Percentiles rank a stretch among this genome's conserved stretches.
Conservation (phyloP, 805 yeast genomes). For the Helenozyma baotianmanensis region DNA sequence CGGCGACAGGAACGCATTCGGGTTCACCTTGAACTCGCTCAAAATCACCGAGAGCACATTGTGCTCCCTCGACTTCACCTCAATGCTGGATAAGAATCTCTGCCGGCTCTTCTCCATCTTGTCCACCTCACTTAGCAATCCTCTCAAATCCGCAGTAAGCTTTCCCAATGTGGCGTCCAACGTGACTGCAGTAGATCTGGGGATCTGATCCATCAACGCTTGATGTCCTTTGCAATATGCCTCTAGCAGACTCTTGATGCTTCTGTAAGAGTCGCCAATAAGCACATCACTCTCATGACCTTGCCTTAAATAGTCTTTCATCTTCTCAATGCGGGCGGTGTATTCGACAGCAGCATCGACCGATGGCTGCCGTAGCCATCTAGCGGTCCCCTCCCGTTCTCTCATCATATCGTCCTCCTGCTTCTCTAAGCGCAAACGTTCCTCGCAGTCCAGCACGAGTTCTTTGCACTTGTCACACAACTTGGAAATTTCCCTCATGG, state of each 20-base stretch:
- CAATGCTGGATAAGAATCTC: constrained; percentile 38
- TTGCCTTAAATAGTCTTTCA: constrained; percentile 47
- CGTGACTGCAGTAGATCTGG: constrained; percentile 33
- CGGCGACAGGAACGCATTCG: constrained; percentile 10
- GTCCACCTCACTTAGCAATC: constrained; percentile 24
- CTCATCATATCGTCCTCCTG: constrained; percentile 53
- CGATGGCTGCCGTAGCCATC: constrained; percentile 53
- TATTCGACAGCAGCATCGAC: constrained; percentile 39
- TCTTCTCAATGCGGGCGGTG: constrained; percentile 35
- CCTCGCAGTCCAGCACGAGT: constrained; percentile 43
- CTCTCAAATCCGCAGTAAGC: constrained; percentile 33
- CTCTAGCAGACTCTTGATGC: constrained; percentile 44
- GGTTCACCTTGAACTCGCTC: constrained; percentile 35
- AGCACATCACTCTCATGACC: constrained; percentile 61
- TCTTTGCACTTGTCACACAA: constrained; percentile 38
- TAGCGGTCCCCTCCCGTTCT: constrained; percentile 44
- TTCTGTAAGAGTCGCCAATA: constrained; percentile 42
- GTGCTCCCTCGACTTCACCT: constrained; percentile 41
- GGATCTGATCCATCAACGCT: constrained; percentile 31
- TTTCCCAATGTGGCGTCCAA: constrained; percentile 28
- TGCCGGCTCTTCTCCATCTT: constrained; percentile 34
- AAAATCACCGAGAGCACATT: constrained; percentile 52
- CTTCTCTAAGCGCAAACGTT: constrained; percentile 45
- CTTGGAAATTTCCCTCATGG: constrained; percentile 43
- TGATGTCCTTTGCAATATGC: constrained; percentile 40